A percentile compares a stretch with the other conserved stretches of the same genome.
Evolutionary conservation across 2,329 filamentous ascomycete species (phyloP).

Genomic region (Stemphylium lycopersici): DNA sequence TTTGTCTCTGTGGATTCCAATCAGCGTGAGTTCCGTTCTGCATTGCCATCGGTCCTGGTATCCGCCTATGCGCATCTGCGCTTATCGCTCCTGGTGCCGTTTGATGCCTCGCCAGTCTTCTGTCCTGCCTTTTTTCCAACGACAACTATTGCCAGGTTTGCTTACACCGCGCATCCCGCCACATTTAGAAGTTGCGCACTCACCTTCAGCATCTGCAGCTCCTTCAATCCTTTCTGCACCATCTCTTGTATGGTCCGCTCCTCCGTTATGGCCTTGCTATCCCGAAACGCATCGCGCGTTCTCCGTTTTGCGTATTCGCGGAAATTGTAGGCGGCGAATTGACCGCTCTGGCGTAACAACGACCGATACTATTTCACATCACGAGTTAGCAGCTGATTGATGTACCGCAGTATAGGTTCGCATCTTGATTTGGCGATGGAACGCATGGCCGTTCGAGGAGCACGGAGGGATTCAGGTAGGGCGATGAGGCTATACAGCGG

Average conservation of each 20-base stretch:
- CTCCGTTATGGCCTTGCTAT: conserved; percentile 76
- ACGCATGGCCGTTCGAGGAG: background rate
- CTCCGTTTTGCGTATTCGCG: conserved; percentile 92
- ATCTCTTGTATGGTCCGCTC: conserved; percentile 81
- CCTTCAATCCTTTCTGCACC: conserved; percentile 84
- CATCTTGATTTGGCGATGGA: background rate
- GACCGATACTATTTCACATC: conserved; percentile 76
- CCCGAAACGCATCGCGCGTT: conserved; percentile 88
- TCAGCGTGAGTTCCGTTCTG: conserved; percentile 43
- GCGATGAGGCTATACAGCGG: background rate
- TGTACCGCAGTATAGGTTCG: background rate
- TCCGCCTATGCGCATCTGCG: background rate
- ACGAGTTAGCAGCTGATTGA: background rate
- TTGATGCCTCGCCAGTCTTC: conserved; percentile 18
- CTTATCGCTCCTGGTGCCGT: background rate
- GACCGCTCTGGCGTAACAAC: conserved; percentile 80
- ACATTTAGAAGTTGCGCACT: background rate
- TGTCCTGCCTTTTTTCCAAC: background rate
- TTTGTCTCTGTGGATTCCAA: conserved; percentile 76
- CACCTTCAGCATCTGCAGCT: conserved; percentile 91
- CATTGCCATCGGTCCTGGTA: background rate
- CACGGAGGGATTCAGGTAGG: background rate
- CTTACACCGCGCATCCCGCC: background rate
- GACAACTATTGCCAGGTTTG: background rate
- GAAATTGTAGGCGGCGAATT: conserved; percentile 97